Evolutionary conservation across 805 yeast genomes (phyloP).

Genomic region (Schizosaccharomyces lindneri): DNA sequence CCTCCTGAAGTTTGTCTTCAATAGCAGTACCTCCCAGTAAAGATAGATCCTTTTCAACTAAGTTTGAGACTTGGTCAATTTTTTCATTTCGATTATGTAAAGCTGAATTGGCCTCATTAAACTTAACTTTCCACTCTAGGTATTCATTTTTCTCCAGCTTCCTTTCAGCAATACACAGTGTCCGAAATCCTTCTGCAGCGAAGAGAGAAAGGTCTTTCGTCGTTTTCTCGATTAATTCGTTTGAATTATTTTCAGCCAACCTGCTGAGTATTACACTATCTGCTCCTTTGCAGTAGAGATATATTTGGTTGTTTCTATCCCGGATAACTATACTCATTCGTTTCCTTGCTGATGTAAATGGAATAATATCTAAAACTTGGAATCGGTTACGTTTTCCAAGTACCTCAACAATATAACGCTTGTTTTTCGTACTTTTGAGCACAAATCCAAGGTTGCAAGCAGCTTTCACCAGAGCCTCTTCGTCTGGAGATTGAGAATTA

Average conservation of each 20-base stretch:
- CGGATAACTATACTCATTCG: constrained; percentile 41
- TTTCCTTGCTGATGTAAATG: constrained; percentile 48
- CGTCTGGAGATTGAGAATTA: constrained; percentile 70
- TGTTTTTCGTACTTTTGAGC: constrained; percentile 29
- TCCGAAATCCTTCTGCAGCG: constrained; percentile 58
- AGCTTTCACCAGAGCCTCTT: constrained; percentile 47
- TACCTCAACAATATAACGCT: constrained; percentile 19
- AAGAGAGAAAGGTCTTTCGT: constrained; percentile 39
- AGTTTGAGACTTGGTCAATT: constrained; percentile 29
- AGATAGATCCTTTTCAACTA: constrained; percentile 30
- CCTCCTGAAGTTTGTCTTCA: constrained; percentile 54
- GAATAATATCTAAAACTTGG: constrained; percentile 29
- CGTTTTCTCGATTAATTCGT: constrained; percentile 28
- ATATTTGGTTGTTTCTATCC: constrained; percentile 20
- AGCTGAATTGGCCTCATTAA: constrained; percentile 31
- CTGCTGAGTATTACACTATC: constrained; percentile 41
- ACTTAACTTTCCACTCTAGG: constrained; percentile 32
- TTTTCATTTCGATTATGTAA: constrained; percentile 33
- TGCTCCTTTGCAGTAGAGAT: constrained; percentile 46
- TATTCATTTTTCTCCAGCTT: constrained; percentile 24
- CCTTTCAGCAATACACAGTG: constrained; percentile 42
- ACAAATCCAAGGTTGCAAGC: constrained; percentile 53
- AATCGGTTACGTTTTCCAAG: constrained; percentile 24
- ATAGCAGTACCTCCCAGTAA: constrained; percentile 62
- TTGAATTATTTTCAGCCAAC: constrained; percentile 13